These are phyloP conservation scores for Talaromyces piceae DNA, from an alignment of 2,329 filamentous ascomycete species.

Conservation along the genomic window DNA sequence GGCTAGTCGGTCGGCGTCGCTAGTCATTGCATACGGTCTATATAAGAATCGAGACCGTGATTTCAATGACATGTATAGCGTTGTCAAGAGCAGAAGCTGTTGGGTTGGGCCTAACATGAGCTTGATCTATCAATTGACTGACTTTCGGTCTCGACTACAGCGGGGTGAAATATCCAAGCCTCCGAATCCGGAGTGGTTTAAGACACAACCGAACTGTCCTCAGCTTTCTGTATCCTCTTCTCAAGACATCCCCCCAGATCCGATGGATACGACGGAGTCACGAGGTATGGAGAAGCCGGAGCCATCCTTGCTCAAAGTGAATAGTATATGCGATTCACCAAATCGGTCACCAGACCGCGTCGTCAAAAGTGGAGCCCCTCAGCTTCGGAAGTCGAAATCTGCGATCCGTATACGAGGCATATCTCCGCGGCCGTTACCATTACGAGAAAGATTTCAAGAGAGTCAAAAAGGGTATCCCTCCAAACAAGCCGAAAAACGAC, in stretches of 20 bases:
- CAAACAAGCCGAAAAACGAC: slow-evolving; percentile 6
- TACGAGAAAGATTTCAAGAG: slow-evolving; percentile 30
- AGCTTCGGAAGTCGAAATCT: slow-evolving; percentile 1
- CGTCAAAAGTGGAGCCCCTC: background rate
- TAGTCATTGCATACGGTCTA: slow-evolving; percentile 59
- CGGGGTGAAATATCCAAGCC: slow-evolving; percentile 25
- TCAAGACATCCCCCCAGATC: background rate
- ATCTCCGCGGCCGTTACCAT: slow-evolving; percentile 30
- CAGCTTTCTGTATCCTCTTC: slow-evolving; percentile 14
- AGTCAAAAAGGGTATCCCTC: slow-evolving; percentile 11
- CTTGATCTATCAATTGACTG: slow-evolving; percentile 60
- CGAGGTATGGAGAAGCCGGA: background rate
- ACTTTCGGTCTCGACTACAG: slow-evolving; percentile 46
- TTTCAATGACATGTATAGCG: slow-evolving; percentile 59
- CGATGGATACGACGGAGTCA: background rate
- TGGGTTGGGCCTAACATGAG: slow-evolving; percentile 66
- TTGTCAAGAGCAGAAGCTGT: slow-evolving; percentile 56
- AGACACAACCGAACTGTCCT: slow-evolving; percentile 14
- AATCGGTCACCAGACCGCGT: background rate
- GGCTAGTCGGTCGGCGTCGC: slow-evolving; percentile 57
- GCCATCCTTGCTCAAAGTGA: background rate
- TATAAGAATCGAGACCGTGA: slow-evolving; percentile 56
- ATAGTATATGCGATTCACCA: background rate
- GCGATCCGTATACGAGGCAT: slow-evolving; percentile 22
- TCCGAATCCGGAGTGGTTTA: slow-evolving; percentile 30